Base-by-base conservation (phyloP, 2,329 filamentous ascomycete species). In the Chaetomiaceae sp. region DNA sequence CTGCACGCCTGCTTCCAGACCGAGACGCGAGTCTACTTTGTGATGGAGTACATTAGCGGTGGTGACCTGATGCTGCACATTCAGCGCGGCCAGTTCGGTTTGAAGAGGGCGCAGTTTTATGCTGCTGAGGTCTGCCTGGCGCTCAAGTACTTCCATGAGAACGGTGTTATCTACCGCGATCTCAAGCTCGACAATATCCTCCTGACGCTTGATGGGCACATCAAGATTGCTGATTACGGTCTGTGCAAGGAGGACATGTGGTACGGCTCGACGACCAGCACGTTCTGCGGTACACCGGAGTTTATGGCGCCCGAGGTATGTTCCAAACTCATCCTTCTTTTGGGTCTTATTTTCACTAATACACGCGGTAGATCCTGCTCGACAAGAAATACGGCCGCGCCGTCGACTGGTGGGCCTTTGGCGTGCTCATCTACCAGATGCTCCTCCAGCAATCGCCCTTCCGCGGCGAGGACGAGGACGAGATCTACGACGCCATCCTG, bases 211-310 rank as follows among this genome's bases (percentile, higher is more conserved):
- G 94, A 99, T 67, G 94, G 94, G 23, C 94, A 99, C 70, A 95
- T 99, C 77, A 97, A 97, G 79, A 91, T 99, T 77, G 94, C 83
- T 49, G 94, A 99, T 79, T 99, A 96, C 69, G 94, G 94, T 82
- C 82, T 99, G 45, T 99, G 95, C 77, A 99, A 99, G 73, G 94
- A 99, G 69, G 91, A 99, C 64, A 99, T 99, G 94, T 99, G 92
- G 91, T 99, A 95, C 68, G 91, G 91, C 39, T 92, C 89, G 52
- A 96, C 89, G 2, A 99, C 94, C 0, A 92, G 91, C 73, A 99
- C 94, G 7, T 99, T 99, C 77, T 99, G 94, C 69, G 94, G 94
- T 71, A 99, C 94, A n/a, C 94, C 94, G 15, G 94, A 99, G 69
- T 99, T 99, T 63, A 99, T 99, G 94, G 94, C 94, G 8, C 94